Base-by-base conservation (phyloP, 257 asterid species). In the Capsicum rhomboideum region DNA sequence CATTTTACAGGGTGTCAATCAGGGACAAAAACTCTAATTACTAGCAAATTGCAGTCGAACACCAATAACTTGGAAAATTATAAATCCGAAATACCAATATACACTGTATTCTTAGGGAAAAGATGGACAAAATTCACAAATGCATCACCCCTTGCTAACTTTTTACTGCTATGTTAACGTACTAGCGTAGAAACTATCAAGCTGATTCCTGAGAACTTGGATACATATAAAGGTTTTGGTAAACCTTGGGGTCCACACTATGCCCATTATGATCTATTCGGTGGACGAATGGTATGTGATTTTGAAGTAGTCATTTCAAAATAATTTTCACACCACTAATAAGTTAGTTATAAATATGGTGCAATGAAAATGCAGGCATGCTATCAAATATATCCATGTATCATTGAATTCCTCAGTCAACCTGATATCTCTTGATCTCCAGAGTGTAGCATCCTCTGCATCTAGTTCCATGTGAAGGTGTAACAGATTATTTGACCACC, bases 251-350 rank as follows among this genome's bases (percentile, higher is more conserved):
- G 99, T 82, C 97, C 98, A 23, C 98, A 95, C 88, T 97, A 95
- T 89, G 99, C 96, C 85, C 99, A 97, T 88, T 97, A 97, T 85
- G 99, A 97, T 86, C 86, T 97, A 86, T 98, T 97, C 46, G 99
- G 99, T 34, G 95, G 98, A 68, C 91, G 96, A 64, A 40, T 91
- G 98, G 98, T 97, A 90, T 29, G 92, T 86, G 82, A 50, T 77
- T 50, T 16, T 16, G 58, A 77, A 50, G 3, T 4, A 26, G 59
- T 46, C 55, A 42, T 50, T 50, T 50, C 26, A 77, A 77, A 23
- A 34, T n/a, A 34, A 4, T 13, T 3, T n/a, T 18, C 17, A 50
- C 58, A 18, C 59, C 3, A 14, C 61, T 75, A 26, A 23, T 52
- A 74, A 46, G 14, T 49, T 74, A 74, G 40, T 46, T 49, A 49